Conservation (phyloP, 2,329 filamentous ascomycete species). For the Zasmidium cellare region DNA sequence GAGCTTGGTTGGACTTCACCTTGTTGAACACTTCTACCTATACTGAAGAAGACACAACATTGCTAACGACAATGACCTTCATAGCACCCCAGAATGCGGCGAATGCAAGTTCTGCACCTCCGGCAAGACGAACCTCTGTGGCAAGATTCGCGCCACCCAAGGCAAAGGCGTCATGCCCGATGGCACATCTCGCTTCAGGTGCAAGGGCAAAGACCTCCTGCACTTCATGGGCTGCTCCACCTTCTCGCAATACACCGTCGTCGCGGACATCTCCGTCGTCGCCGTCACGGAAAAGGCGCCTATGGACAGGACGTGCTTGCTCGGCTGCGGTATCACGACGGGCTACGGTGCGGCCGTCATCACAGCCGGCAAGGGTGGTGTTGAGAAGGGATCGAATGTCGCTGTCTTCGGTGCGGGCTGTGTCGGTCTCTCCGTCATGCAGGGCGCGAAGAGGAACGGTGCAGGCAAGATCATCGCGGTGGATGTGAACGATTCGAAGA, state of each 20-base stretch:
- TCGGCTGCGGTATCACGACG: slow-evolving; percentile 97
- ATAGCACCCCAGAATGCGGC: slow-evolving; percentile 88
- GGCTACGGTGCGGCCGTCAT: slow-evolving; percentile 95
- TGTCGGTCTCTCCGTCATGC: slow-evolving; percentile 91
- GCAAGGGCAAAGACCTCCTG: slow-evolving; percentile 90
- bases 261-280: slow-evolving; percentile 97
- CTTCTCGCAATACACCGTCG: slow-evolving; percentile 98
- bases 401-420: slow-evolving; percentile 95
- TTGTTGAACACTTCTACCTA: neutral
- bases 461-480: slow-evolving; percentile 76
- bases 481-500: slow-evolving; percentile 84
- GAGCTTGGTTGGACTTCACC: neutral
- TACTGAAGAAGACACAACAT: slow-evolving; percentile 7
- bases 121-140: slow-evolving; percentile 98
- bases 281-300: slow-evolving; percentile 86
- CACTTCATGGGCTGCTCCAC: slow-evolving; percentile 99
- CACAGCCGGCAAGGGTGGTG: slow-evolving; percentile 67
- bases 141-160: slow-evolving; percentile 97
- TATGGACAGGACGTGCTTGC: slow-evolving; percentile 93
- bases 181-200: slow-evolving; percentile 90
- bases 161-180: slow-evolving; percentile 97
- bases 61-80: slow-evolving; percentile 15
- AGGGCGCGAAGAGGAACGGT: slow-evolving; percentile 84
- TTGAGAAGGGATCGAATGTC: slow-evolving; percentile 85
- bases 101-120: slow-evolving; percentile 99